Conservation (phyloP, 371 early-diverging fungal genomes). For the Catenaria anguillulae region DNA sequence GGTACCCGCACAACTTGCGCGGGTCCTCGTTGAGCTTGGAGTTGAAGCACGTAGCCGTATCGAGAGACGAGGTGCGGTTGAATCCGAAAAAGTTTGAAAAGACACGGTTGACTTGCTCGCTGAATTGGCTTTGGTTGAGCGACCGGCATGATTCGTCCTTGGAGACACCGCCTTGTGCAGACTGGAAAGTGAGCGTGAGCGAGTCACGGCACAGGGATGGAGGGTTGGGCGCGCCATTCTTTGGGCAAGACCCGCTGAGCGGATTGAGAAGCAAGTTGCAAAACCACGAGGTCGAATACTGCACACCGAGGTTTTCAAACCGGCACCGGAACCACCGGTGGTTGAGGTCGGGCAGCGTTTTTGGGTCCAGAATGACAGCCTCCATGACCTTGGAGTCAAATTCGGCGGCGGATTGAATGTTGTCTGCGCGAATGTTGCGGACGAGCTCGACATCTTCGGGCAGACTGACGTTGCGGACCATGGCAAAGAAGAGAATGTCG, state of each 20-base stretch:
- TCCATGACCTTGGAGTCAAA: not conserved
- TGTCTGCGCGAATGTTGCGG: not conserved
- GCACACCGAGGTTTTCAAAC: not conserved
- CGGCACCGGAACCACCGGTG: constrained; percentile 3
- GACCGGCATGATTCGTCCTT: not conserved
- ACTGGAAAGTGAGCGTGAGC: not conserved
- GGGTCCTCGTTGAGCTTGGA: not conserved
- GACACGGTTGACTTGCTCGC: not conserved
- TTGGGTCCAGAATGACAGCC: not conserved
- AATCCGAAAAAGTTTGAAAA: not conserved
- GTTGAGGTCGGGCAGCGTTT: not conserved
- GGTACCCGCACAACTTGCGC: not conserved
- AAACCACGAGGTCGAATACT: not conserved
- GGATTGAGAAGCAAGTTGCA: constrained; percentile 1
- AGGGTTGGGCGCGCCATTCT: not conserved
- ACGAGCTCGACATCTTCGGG: not conserved
- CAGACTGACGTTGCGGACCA: not conserved
- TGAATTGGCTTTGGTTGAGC: not conserved
- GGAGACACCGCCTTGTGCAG: not conserved
- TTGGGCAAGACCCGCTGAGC: too few relatives aligned
- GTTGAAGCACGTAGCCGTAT: not conserved
- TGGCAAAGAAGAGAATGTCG: not conserved
- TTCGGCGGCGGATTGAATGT: not conserved
- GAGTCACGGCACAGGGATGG: not conserved
- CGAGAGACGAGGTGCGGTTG: not conserved